Conservation (phyloP, 75 land plant genomes). For the Sequoia sempervirens region DNA sequence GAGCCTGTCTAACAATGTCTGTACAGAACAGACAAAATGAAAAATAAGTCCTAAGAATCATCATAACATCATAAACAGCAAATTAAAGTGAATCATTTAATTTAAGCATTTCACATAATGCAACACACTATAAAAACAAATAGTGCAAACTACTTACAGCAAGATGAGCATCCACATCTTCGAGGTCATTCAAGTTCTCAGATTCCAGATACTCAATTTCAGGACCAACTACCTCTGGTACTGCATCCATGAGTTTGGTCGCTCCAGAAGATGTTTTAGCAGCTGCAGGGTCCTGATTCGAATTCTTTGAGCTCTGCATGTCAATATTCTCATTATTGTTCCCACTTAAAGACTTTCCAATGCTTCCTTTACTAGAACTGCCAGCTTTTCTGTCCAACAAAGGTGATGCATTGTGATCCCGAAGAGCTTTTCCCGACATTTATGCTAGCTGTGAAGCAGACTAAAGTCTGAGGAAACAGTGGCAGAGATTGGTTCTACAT, state of each 20-base stretch:
- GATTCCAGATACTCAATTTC: conserved; percentile 90
- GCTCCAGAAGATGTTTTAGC: conserved; percentile 16
- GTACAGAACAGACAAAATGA: conserved; percentile 9
- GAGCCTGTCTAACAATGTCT: conserved; percentile 71
- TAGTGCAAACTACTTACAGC: conserved; percentile 35
- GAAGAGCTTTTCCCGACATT: conserved; percentile 41
- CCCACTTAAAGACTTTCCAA: conserved; percentile 14
- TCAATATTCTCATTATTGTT: conserved; percentile 18
- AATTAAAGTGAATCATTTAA: neutral
- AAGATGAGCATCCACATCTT: conserved; percentile 41
- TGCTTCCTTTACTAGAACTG: conserved; percentile 23
- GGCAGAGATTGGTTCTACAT: neutral
- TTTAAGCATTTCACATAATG: neutral
- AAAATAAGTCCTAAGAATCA: neutral
- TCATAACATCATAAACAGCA: neutral
- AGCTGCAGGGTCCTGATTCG: conserved; percentile 7
- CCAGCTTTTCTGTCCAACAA: conserved; percentile 36
- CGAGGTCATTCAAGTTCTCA: conserved; percentile 64
- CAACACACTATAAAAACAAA: neutral
- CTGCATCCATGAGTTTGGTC: conserved; percentile 6
- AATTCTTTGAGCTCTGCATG: conserved; percentile 9
- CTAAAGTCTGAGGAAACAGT: neutral
- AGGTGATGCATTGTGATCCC: conserved; percentile 27
- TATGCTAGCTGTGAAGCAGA: neutral
- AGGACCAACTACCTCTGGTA: conserved; percentile 19